phyloP scores from a whole-genome alignment of 2,329 filamentous ascomycete species.

The Lojkania enalia region DNA sequence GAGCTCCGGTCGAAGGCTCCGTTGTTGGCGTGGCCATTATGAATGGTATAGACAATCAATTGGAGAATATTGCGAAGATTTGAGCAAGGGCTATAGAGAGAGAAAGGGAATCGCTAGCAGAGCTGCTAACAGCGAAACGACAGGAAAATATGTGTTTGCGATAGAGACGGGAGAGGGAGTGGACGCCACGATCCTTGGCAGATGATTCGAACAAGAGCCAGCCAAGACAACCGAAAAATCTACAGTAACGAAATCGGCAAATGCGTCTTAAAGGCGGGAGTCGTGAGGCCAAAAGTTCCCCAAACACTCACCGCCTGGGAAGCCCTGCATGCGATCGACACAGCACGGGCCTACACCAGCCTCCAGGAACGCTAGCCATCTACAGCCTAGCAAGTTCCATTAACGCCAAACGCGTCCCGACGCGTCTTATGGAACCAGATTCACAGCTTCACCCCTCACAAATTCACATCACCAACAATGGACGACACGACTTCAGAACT shows the following conservation, averaged over 20 bases:
- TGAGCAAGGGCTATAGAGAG: background rate
- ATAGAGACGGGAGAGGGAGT: background rate
- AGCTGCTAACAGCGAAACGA: background rate
- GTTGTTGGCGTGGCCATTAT: constrained; percentile 10
- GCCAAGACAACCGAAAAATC: background rate
- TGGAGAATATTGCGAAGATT: too few species aligned
- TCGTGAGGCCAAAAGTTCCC: background rate
- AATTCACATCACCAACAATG: constrained; percentile 44
- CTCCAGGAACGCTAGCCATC: constrained; percentile 18
- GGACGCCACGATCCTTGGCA: background rate
- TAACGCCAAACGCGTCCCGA: constrained; percentile 16
- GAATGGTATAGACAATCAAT: background rate
- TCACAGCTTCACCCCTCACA: constrained; percentile 11
- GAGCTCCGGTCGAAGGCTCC: background rate
- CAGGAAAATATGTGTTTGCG: background rate
- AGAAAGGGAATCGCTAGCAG: background rate
- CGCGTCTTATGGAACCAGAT: constrained; percentile 12
- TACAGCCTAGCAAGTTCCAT: constrained; percentile 23
- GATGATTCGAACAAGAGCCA: background rate
- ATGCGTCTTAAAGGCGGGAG: too few species aligned
- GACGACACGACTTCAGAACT: constrained; percentile 57
- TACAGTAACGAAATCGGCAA: too few species aligned
- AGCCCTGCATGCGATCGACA: constrained; percentile 5
- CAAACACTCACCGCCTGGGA: constrained; percentile 3
- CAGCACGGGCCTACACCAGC: too few species aligned